Evolutionary conservation across 176 grass and related monocot genomes (phyloP).

Genomic region (Triticum dicoccoides): DNA sequence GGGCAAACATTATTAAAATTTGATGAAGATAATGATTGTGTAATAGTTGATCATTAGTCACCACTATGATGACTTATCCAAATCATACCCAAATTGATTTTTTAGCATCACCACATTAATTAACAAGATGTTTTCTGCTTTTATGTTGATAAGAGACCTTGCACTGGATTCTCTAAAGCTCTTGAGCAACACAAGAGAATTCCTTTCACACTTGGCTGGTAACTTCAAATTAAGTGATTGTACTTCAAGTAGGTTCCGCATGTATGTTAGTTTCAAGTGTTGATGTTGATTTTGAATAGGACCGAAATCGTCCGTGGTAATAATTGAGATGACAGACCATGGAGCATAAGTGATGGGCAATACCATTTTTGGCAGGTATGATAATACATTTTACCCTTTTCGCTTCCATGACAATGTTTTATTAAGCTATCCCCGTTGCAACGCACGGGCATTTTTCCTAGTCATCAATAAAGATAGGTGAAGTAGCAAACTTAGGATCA

Average conservation of each 20-base stretch:
- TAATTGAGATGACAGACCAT: slow-evolving; percentile 94
- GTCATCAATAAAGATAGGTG: too few relatives aligned
- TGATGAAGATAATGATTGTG: slow-evolving; percentile 72
- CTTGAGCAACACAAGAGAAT: slow-evolving; percentile 58
- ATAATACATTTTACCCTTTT: slow-evolving; percentile 20
- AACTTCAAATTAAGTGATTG: slow-evolving; percentile 7
- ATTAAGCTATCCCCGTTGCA: too few relatives aligned
- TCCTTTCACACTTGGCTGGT: slow-evolving; percentile 72
- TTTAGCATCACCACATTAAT: slow-evolving; percentile 75
- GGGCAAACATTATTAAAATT: slow-evolving; percentile 76
- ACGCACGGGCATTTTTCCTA: too few relatives aligned
- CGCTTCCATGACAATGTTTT: too few relatives aligned
- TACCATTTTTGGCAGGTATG: slow-evolving; percentile 88
- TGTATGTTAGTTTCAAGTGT: not conserved
- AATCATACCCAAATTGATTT: slow-evolving; percentile 16
- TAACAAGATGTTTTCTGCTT: slow-evolving; percentile 71
- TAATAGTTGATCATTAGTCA: not conserved
- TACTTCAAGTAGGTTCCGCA: slow-evolving; percentile 7
- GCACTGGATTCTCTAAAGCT: slow-evolving; percentile 79
- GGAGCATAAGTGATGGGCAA: slow-evolving; percentile 77
- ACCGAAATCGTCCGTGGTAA: slow-evolving; percentile 78
- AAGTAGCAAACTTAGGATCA: too few relatives aligned
- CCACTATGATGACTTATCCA: slow-evolving; percentile 2
- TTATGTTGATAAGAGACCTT: slow-evolving; percentile 61
- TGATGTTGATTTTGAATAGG: slow-evolving; percentile 45